These are phyloP conservation scores for Lecanicillium sp. DNA, from an alignment of 2,329 filamentous ascomycete species.

Conservation along the genomic window DNA sequence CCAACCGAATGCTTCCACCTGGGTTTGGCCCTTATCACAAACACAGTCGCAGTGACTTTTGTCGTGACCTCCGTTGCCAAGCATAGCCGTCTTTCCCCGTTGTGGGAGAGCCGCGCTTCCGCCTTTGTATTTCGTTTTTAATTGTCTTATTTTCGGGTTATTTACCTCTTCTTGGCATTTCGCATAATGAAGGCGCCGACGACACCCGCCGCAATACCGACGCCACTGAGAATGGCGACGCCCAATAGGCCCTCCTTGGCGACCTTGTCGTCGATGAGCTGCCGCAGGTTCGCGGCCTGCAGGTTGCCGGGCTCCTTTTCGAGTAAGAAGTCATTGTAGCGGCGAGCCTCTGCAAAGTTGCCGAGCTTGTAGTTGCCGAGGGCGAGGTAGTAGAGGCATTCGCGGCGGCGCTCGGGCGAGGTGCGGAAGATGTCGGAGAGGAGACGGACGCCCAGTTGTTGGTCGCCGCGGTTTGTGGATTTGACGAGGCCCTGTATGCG, in stretches of 20 bases:
- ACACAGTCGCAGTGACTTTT: too few relatives aligned
- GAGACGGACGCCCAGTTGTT: conserved; percentile 89
- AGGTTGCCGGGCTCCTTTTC: conserved; percentile 88
- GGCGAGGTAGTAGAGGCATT: conserved; percentile 97
- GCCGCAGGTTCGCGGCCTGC: conserved; percentile 78
- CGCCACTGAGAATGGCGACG: conserved; percentile 87
- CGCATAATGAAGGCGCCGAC: conserved; percentile 81
- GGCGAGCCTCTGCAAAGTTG: conserved; percentile 89
- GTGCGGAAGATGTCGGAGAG: conserved; percentile 95
- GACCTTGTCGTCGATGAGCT: conserved; percentile 92
- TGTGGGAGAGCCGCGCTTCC: too few relatives aligned
- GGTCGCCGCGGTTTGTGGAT: conserved; percentile 73
- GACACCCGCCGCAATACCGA: conserved; percentile 88
- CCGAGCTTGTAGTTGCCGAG: conserved; percentile 97
- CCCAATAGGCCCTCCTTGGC: conserved; percentile 90
- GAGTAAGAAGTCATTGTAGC: conserved; percentile 88
- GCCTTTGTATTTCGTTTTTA: background rate
- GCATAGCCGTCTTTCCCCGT: too few relatives aligned
- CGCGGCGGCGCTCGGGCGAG: conserved; percentile 83
- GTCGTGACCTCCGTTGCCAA: too few relatives aligned
- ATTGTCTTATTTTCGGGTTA: background rate
- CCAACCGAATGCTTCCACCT: too few relatives aligned
- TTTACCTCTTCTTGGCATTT: conserved; percentile 56
- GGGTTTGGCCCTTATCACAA: too few relatives aligned
- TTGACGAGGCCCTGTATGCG: conserved; percentile 78